phyloP scores from a whole-genome alignment of 257 asterid genomes.

The Fraxinus anomala region DNA sequence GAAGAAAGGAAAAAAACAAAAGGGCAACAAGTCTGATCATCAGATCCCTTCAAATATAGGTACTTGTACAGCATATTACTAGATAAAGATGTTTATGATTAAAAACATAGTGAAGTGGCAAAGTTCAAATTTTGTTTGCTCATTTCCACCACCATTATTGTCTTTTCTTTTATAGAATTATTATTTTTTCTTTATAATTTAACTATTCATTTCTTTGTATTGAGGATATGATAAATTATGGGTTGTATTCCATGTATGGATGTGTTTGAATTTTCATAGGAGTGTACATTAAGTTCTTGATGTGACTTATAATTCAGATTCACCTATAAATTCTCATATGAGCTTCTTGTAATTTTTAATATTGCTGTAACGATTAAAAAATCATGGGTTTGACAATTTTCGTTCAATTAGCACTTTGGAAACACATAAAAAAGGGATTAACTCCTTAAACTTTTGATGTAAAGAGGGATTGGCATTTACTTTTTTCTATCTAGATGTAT shows the following conservation, averaged over 20 bases:
- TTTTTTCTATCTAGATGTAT: background rate
- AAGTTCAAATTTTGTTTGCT: background rate
- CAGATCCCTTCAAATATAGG: constrained; percentile 73
- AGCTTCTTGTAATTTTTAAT: background rate
- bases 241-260: background rate
- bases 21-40: constrained; percentile 49
- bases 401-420: background rate
- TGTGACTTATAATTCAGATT: background rate
- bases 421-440: background rate
- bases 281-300: background rate
- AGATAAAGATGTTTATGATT: background rate
- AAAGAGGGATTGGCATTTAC: background rate
- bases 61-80: constrained; percentile 22
- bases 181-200: background rate
- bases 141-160: background rate
- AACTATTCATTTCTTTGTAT: background rate
- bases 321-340: background rate
- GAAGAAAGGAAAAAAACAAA: constrained; percentile 51
- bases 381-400: background rate
- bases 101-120: background rate
- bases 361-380: background rate
- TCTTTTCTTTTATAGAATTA: background rate
- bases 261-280: background rate
- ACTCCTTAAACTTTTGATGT: background rate
- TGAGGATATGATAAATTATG: background rate